Conservation (phyloP, 768 basidiomycete genomes). For the Boletus insuetus region DNA sequence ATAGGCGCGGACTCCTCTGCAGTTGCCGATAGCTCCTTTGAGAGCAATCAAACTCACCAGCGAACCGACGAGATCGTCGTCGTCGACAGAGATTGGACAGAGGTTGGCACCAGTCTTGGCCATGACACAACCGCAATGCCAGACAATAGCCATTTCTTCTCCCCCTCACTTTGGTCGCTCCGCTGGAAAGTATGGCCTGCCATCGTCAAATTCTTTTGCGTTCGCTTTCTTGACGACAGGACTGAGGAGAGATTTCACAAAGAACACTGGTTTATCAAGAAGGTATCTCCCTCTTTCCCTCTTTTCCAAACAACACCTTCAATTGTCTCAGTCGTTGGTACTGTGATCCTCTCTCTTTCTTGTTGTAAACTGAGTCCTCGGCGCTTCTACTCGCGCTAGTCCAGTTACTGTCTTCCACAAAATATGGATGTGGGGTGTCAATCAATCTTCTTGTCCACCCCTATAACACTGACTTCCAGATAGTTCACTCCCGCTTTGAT, state of each 20-base stretch:
- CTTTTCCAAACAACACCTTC: neutral
- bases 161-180: constrained; percentile 39
- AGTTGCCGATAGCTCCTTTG: constrained; percentile 46
- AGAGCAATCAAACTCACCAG: constrained; percentile 34
- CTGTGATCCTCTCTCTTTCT: constrained; percentile 64
- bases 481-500: constrained; percentile 59
- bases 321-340: constrained; percentile 44
- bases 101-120: constrained; percentile 40
- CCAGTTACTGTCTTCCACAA: constrained; percentile 51
- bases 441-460: constrained; percentile 22
- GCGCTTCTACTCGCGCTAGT: constrained; percentile 46
- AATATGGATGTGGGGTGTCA: constrained; percentile 56
- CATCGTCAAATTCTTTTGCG: constrained; percentile 55
- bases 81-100: constrained; percentile 69
- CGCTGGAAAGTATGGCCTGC: constrained; percentile 59
- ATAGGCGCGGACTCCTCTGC: constrained; percentile 55
- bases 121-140: constrained; percentile 34
- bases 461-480: neutral
- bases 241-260: constrained; percentile 48
- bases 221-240: constrained; percentile 59
- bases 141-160: constrained; percentile 36
- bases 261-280: constrained; percentile 74
- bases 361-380: constrained; percentile 67
- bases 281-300: constrained; percentile 31
- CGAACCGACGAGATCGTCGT: constrained; percentile 63